A percentile compares a stretch with the other conserved stretches of the same genome.
phyloP scores from a whole-genome alignment of 352 stramenopile species.

The Globisporangium splendens region DNA sequence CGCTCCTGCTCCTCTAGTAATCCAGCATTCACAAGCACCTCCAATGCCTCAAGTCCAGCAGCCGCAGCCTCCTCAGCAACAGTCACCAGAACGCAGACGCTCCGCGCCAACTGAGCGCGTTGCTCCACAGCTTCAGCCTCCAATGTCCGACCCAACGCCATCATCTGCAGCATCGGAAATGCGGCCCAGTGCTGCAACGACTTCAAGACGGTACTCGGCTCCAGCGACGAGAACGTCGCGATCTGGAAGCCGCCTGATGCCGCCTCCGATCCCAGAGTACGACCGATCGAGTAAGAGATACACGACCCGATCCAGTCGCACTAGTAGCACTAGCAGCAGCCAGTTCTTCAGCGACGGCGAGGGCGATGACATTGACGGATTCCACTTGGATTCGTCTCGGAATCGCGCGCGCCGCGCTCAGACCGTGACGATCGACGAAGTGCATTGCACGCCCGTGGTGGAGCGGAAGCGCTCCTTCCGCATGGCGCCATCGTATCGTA shows the following conservation, averaged over 20 bases:
- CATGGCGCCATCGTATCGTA: slow-evolving; percentile 12
- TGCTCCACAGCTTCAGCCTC: background rate
- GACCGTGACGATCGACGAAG: slow-evolving; percentile 35
- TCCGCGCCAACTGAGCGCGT: background rate
- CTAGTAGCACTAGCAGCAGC: slow-evolving; percentile 1
- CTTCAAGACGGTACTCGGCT: background rate
- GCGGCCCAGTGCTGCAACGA: background rate
- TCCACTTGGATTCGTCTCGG: slow-evolving; percentile 1
- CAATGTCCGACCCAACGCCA: background rate
- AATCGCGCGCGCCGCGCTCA: slow-evolving; percentile 32
- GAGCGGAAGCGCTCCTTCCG: slow-evolving; percentile 20
- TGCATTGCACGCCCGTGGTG: slow-evolving; percentile 12
- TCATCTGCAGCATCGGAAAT: background rate
- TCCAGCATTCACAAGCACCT: background rate
- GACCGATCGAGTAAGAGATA: slow-evolving; percentile 13
- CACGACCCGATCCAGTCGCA: background rate
- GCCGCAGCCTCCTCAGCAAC: background rate
- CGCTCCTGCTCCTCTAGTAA: background rate
- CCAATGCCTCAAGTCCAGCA: background rate
- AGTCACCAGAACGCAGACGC: background rate
- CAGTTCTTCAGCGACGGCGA: slow-evolving; percentile 19
- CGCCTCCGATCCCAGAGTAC: slow-evolving; percentile 14
- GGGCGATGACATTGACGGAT: slow-evolving; percentile 15
- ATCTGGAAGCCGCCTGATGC: background rate
- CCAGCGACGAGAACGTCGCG: slow-evolving; percentile 15